Evolutionary conservation across 129 eudicot species (phyloP).

Genomic region (Saussurea involucrata): DNA sequence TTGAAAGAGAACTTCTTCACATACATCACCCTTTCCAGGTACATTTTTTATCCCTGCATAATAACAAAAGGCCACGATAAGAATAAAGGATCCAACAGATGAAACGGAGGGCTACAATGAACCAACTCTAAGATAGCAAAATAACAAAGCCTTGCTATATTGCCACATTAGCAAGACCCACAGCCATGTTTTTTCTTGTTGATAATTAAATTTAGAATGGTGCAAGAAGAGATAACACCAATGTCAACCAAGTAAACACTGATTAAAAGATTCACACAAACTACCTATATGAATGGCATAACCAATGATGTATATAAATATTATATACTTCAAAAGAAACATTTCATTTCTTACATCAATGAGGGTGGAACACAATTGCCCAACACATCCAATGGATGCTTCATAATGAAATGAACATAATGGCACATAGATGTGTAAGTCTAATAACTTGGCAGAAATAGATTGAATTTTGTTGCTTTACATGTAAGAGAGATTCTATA

Average conservation of each 20-base stretch:
- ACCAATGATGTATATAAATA: neutral
- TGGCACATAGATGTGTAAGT: neutral
- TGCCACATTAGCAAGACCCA: neutral
- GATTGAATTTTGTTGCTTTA: neutral
- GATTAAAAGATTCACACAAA: neutral
- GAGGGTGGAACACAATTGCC: neutral
- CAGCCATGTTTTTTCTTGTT: neutral
- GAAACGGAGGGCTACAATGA: neutral
- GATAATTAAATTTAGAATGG: neutral
- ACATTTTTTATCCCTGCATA: constrained; percentile 49
- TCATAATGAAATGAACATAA: constrained; percentile 4
- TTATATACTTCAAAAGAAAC: neutral
- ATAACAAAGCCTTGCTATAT: constrained; percentile 6
- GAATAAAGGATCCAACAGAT: constrained; percentile 8
- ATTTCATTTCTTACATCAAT: neutral
- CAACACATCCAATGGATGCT: neutral
- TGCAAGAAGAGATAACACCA: neutral
- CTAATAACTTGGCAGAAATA: neutral
- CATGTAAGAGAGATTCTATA: constrained; percentile 5
- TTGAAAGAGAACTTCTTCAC: constrained; percentile 42
- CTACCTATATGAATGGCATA: neutral
- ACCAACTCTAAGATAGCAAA: neutral
- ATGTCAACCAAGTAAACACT: neutral
- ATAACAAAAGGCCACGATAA: neutral
- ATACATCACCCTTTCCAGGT: constrained; percentile 32